Base-by-base conservation (phyloP, 257 asterid genomes). In the Leonotis leonurus region DNA sequence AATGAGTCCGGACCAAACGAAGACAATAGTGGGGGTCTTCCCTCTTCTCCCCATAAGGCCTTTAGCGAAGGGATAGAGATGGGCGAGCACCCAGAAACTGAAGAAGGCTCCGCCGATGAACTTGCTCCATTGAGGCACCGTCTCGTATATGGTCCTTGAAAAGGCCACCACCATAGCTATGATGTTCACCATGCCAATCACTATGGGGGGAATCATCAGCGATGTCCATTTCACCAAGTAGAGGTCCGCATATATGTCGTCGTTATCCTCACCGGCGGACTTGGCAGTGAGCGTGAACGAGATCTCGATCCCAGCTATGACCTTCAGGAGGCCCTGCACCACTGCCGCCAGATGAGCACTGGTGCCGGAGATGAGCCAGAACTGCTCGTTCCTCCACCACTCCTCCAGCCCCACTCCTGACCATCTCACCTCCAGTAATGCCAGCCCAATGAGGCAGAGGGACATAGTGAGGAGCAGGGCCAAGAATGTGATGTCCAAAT, bases 381-480 rank as follows among this genome's bases (percentile, higher is more conserved):
- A 83, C 29, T 83, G 90, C 57, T 84, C 90, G 35, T 84, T 81
- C 52, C 90, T 48, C 90, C 90, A 84, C 87, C 87, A 84, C 35
- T 84, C 83, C 37, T 84, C 90, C 0, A 84, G 70, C 0, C 68
- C 81, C 0, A 84, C 78, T 1, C 90, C 90, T 0, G 90, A 81
- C 90, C 90, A 84, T 11, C 52, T 64, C 25, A 83, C 85, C 69
- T 84, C 91, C 3, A 84, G 44, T 10, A 84, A 21, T 24, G 91
- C 91, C 1, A 84, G 16, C 73, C 85, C 25, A 76, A 56, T 18
- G 56, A 84, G 80, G 75, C 82, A 76, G 32, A 84, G 48, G 10
- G 85, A 68, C 59, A 84, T 78, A 26, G 70, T 29, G 16, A 84
- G 61, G 2, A 84, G 82, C 21, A 70, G 71, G n/a, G 53, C 57